Conservation (phyloP, 78 protist species). For the Pigoraptor vietnamica region DNA sequence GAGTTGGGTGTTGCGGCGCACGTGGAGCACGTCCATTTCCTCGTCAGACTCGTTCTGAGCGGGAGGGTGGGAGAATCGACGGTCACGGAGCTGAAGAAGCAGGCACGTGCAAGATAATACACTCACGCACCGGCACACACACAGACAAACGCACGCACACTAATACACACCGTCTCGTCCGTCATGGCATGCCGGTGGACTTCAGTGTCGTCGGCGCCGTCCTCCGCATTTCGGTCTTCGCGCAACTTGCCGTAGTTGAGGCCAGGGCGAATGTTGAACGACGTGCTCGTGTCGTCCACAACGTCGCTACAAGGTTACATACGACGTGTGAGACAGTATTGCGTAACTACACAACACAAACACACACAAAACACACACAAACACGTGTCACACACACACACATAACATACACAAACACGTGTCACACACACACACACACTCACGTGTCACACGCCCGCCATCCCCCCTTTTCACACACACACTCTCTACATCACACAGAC, state of each 20-base stretch:
- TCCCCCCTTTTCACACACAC: too few relatives aligned
- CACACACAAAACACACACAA: background rate
- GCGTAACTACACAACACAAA: background rate
- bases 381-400: background rate
- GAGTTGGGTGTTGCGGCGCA: background rate
- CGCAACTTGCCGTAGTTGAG: background rate
- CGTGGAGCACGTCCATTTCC: background rate
- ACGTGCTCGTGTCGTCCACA: background rate
- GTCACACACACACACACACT: background rate
- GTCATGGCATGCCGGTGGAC: background rate
- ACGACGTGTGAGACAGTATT: background rate
- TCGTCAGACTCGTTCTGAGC: background rate
- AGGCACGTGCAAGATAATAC: background rate
- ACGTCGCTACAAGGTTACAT: background rate
- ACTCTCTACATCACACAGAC: too few relatives aligned
- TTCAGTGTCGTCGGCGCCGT: background rate
- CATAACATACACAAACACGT: background rate
- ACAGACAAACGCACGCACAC: background rate
- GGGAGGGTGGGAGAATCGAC: too few relatives aligned
- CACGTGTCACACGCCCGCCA: background rate
- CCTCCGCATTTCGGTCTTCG: background rate
- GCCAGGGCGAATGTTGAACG: slow-evolving; percentile 1
- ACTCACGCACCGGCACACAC: background rate
- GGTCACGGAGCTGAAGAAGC: background rate
- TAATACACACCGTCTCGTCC: background rate